phyloP scores from a whole-genome alignment of 176 grass and related monocot genomes.

The Canna indica region DNA sequence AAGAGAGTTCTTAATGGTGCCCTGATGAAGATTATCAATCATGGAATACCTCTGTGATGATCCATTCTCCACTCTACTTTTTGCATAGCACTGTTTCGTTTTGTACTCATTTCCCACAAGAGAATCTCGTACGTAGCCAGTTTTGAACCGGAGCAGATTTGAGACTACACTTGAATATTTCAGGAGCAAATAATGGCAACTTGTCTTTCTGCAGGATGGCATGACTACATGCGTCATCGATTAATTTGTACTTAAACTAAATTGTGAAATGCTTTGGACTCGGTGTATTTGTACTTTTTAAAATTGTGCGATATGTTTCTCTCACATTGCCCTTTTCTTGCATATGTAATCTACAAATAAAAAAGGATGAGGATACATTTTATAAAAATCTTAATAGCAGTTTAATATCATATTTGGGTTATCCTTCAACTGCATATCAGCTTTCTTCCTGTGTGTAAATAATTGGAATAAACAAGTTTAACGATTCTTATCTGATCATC shows the following conservation, averaged over 20 bases:
- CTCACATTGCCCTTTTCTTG: no score
- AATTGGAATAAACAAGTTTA: no score
- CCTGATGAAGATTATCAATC: constrained; percentile 1
- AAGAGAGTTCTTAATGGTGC: constrained; percentile 3
- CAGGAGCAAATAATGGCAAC: background rate
- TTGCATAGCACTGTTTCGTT: background rate
- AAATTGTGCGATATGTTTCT: background rate
- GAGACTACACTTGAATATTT: background rate
- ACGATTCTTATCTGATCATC: no score
- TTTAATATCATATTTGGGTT: no score
- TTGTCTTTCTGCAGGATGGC: background rate
- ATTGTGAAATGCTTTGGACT: no score
- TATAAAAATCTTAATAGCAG: no score
- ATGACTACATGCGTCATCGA: background rate
- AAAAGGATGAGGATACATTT: background rate
- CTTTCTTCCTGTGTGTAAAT: no score
- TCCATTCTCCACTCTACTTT: background rate
- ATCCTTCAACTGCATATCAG: no score
- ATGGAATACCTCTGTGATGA: background rate
- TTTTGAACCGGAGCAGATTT: background rate
- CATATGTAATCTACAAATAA: background rate
- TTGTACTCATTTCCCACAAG: background rate
- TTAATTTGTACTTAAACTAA: no score
- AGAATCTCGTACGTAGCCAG: background rate
- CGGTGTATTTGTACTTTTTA: no score